Evolutionary conservation across 2,329 filamentous ascomycete species (phyloP), one percentile per base, ranked within the genome.

Genomic region (Thelonectria discophora): DNA sequence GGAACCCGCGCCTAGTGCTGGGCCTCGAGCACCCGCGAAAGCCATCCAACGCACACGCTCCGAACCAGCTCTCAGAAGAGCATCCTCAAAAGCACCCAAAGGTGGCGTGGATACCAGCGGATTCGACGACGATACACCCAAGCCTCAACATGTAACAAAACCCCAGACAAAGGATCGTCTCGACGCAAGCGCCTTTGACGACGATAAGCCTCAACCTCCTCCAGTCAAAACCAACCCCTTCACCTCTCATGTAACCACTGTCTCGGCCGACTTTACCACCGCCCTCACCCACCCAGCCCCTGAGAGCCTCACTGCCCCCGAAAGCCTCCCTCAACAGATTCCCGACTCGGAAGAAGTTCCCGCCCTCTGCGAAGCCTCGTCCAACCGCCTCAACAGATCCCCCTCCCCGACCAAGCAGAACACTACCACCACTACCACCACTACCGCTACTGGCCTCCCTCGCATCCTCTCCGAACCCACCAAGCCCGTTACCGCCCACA

Each of bases 381-480:
- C 74, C 9, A 79, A 76, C 50, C 73, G 75, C 0, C 72, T 82
- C 5, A 83, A 84, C 69, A 79, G 78, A 51, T 75, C 79, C 2
- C 72, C 77, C 0, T 74, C 77, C 1, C 75, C 75, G 5, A 61
- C 69, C 5, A 79, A 76, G 54, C 66, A 67, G 8, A 51, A 5
- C 27, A 30, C 27, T 8, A 30, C 27, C 27, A 8, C 27, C 27
- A 10, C 27, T 8, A 30, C 27, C 27, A 30, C 27, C 7, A 30
- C 27, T 8, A 30, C 24, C 24, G 7, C 57, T 6, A 18, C 48
- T 7, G 52, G 55, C 5, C 42, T 70, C 40, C 34, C 64, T 32
- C 66, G 72, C 47, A 70, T 69, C 43, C 79, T 79, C 65, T 84
- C 82, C 2, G 79, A 82, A 50, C 77, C 74, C 15, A 71, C 65